A percentile compares a stretch with the other conserved stretches of the same genome.
Conservation (phyloP, 768 basidiomycete genomes). For the Coprinopsis strossmayeri region DNA sequence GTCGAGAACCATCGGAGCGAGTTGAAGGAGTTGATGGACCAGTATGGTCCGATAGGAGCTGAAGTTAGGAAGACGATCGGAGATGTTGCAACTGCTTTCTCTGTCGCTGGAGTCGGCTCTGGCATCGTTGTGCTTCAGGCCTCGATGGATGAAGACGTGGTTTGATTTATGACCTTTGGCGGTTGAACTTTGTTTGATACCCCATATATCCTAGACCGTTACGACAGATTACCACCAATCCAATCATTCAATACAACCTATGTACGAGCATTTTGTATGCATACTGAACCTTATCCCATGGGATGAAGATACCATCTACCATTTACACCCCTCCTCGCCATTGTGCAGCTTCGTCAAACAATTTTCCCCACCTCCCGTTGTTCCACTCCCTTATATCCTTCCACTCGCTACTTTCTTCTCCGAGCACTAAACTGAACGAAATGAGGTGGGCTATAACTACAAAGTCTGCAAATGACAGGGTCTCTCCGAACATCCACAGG, state of each 20-base stretch:
- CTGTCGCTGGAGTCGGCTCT: constrained; percentile 49
- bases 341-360: neutral
- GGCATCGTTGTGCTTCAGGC: constrained; percentile 70
- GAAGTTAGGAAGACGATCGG: constrained; percentile 83
- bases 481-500: neutral
- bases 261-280: no score
- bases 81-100: constrained; percentile 73
- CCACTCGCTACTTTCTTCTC: constrained; percentile 17
- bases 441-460: constrained; percentile 1
- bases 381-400: constrained; percentile 16
- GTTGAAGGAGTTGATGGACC: constrained; percentile 54
- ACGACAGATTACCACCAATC: no score
- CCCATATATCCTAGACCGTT: no score
- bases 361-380: neutral
- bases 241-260: no score
- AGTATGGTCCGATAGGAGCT: constrained; percentile 44
- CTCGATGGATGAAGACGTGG: no score
- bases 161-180: no score
- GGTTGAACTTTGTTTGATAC: no score
- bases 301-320: no score
- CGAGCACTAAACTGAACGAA: constrained; percentile 10
- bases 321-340: no score
- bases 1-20: constrained; percentile 54
- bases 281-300: no score
- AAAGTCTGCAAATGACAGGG: neutral